These are phyloP conservation scores for Cryptococcus depauperatus DNA, from an alignment of 1,284 basidiomycete species.

Conservation along the genomic window DNA sequence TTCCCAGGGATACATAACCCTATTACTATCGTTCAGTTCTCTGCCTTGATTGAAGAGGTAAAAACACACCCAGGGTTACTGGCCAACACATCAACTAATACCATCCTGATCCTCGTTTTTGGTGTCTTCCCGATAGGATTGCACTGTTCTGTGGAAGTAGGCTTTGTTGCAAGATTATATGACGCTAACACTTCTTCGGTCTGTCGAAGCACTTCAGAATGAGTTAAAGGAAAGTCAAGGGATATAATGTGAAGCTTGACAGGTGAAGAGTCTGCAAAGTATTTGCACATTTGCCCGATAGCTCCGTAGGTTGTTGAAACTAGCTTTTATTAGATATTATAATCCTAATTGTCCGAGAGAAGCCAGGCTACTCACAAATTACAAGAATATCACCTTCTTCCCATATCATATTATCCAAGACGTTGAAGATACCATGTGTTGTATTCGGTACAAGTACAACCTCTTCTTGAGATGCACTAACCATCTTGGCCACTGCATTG, in stretches of 20 bases:
- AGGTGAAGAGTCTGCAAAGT: constrained; percentile 55
- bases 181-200: constrained; percentile 49
- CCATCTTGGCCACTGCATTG: constrained; percentile 53
- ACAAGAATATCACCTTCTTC: constrained; percentile 51
- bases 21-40: no score
- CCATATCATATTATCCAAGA: constrained; percentile 58
- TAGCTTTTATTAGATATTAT: constrained; percentile 25
- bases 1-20: constrained; percentile 68
- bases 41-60: neutral
- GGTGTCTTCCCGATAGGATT: constrained; percentile 27
- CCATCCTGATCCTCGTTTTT: constrained; percentile 50
- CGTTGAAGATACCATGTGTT: constrained; percentile 59
- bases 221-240: constrained; percentile 59
- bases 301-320: constrained; percentile 62
- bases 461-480: constrained; percentile 57
- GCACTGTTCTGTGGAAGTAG: constrained; percentile 24
- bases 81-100: constrained; percentile 65
- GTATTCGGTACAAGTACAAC: constrained; percentile 59
- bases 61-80: constrained; percentile 54
- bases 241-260: constrained; percentile 52
- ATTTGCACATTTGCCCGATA: constrained; percentile 53
- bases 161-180: constrained; percentile 24
- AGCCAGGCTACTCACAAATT: constrained; percentile 42
- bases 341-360: neutral
- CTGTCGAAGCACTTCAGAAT: constrained; percentile 52